phyloP scores from a whole-genome alignment of 163 green algal species.

The Chlamydomonas reinhardtii region DNA sequence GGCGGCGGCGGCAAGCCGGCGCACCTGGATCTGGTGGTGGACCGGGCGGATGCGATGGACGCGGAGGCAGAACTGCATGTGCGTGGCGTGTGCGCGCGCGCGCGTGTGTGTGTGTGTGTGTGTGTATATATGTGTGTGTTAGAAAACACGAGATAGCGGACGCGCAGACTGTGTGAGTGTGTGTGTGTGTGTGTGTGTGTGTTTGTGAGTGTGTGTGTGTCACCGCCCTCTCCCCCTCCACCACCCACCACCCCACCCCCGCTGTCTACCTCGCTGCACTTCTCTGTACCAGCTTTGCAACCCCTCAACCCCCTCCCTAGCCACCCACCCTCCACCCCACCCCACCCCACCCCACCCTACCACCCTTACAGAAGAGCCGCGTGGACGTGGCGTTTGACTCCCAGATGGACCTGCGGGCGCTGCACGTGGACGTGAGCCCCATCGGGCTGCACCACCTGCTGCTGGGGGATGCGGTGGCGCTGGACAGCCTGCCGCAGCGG shows the following conservation, averaged over 20 bases:
- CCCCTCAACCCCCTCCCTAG: too few relatives aligned
- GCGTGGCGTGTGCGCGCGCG: neutral
- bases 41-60: neutral
- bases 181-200: too few relatives aligned
- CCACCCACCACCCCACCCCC: too few relatives aligned
- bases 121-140: too few relatives aligned
- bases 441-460: neutral
- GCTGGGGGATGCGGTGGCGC: neutral
- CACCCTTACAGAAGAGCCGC: neutral
- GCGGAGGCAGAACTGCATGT: neutral
- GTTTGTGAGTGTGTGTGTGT: too few relatives aligned
- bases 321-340: too few relatives aligned
- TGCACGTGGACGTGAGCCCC: slow-evolving; percentile 4
- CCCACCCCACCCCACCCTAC: neutral
- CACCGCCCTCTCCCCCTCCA: too few relatives aligned
- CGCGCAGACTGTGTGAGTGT: too few relatives aligned
- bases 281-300: neutral
- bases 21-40: neutral
- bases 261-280: neutral
- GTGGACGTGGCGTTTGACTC: neutral
- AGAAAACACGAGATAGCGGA: too few relatives aligned
- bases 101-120: too few relatives aligned
- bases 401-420: neutral
- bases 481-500: neutral
- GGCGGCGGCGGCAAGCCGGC: neutral